Conservation (phyloP, 306 rosid genomes). For the Sphenostylis stenocarpa region DNA sequence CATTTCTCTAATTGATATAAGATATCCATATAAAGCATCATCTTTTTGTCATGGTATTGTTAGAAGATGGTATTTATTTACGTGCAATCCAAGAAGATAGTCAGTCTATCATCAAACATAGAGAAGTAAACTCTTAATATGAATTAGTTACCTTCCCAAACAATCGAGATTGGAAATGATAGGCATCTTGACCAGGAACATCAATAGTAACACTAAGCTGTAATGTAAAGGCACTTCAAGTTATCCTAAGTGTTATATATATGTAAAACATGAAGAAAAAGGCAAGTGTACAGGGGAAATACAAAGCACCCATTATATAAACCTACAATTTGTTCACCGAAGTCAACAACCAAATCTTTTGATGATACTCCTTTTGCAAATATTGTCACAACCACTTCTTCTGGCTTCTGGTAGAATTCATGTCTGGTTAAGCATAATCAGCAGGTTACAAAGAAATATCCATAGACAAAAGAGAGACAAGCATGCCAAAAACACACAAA, state of each 20-base stretch:
- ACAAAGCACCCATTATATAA: constrained; percentile 13
- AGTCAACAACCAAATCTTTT: constrained; percentile 58
- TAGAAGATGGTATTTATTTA: not conserved
- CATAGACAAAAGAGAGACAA: not conserved
- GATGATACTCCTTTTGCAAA: constrained; percentile 87
- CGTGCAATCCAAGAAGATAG: not conserved
- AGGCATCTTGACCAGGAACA: constrained; percentile 68
- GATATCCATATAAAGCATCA: no score
- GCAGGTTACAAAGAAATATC: not conserved
- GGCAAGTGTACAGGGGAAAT: not conserved
- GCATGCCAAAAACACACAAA: not conserved
- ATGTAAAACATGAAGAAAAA: constrained; percentile 5
- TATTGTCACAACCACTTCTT: constrained; percentile 84
- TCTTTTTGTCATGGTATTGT: not conserved
- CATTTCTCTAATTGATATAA: no score
- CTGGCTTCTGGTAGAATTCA: constrained; percentile 89
- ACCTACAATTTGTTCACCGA: constrained; percentile 91
- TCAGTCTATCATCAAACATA: not conserved
- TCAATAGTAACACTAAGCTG: constrained; percentile 77
- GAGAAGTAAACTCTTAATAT: not conserved
- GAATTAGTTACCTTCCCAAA: constrained; percentile 73
- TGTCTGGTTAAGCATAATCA: constrained; percentile 59
- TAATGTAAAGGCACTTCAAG: constrained; percentile 30
- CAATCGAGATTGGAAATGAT: constrained; percentile 76
- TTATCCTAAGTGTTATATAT: not conserved